Evolutionary conservation across 306 rosid genomes (phyloP).

Genomic region (Pyrus betulifolia): DNA sequence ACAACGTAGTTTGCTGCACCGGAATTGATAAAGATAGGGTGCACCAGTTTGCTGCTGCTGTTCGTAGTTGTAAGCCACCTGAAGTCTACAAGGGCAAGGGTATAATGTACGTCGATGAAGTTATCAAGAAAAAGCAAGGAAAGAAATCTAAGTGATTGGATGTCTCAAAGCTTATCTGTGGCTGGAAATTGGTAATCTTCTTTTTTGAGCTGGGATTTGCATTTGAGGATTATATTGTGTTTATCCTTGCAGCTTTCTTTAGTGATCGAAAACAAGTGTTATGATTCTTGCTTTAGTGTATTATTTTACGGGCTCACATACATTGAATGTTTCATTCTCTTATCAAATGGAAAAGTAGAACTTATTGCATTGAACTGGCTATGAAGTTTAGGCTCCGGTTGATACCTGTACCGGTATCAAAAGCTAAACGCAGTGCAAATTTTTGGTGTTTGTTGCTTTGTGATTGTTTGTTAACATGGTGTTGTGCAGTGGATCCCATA

Average conservation of each 20-base stretch:
- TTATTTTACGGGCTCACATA: neutral
- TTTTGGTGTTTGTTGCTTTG: neutral
- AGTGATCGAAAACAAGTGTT: neutral
- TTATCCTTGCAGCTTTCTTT: neutral
- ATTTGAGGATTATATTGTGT: neutral
- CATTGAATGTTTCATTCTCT: neutral
- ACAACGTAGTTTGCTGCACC: slow-evolving; percentile 84
- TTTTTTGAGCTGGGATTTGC: neutral
- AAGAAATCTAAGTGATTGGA: slow-evolving; percentile 69
- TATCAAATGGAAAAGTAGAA: neutral
- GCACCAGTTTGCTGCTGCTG: slow-evolving; percentile 78
- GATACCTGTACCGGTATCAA: neutral
- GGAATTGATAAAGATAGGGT: slow-evolving; percentile 82
- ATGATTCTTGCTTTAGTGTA: neutral
- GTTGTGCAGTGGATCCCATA: too few species aligned
- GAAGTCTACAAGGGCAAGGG: slow-evolving; percentile 97
- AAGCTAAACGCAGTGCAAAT: neutral
- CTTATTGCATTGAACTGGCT: neutral
- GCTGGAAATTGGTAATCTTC: neutral
- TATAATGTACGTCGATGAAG: slow-evolving; percentile 73
- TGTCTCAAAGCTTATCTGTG: neutral
- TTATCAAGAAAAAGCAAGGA: slow-evolving; percentile 73
- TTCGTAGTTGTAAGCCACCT: slow-evolving; percentile 77
- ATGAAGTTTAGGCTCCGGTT: neutral
- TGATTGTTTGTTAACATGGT: neutral